Conservation (phyloP, 169 alveolate species). For the Cryptosporidium tyzzeri region DNA sequence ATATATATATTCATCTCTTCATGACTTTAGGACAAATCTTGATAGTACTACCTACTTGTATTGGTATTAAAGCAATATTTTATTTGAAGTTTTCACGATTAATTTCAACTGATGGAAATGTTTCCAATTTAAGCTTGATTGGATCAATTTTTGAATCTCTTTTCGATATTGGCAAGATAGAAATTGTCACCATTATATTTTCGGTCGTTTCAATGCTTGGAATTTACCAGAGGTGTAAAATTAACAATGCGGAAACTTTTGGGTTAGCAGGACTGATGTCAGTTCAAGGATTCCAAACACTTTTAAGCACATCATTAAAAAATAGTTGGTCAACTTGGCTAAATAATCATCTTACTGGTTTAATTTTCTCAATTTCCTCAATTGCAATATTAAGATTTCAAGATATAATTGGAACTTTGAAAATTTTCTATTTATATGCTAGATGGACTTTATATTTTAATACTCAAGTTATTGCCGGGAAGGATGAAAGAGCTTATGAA, state of each 20-base stretch:
- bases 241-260: slow-evolving; percentile 37
- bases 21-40: slow-evolving; percentile 71
- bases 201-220: slow-evolving; percentile 68
- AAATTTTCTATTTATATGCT: slow-evolving; percentile 37
- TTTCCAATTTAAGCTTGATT: background rate
- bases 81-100: background rate
- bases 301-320: slow-evolving; percentile 40
- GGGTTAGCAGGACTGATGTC: slow-evolving; percentile 45
- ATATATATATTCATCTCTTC: slow-evolving; percentile 45
- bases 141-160: background rate
- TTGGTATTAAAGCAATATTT: slow-evolving; percentile 2
- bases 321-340: background rate
- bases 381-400: slow-evolving; percentile 24
- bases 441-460: slow-evolving; percentile 43
- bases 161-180: slow-evolving; percentile 29
- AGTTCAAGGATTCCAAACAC: slow-evolving; percentile 60
- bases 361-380: slow-evolving; percentile 14
- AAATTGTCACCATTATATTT: slow-evolving; percentile 6
- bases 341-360: slow-evolving; percentile 3
- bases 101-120: background rate
- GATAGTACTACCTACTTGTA: slow-evolving; percentile 39
- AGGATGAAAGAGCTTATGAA: slow-evolving; percentile 11
- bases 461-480: background rate
- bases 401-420: slow-evolving; percentile 30
- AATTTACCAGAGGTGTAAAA: slow-evolving; percentile 63